These are phyloP conservation scores for Lepidium sativum DNA, from an alignment of 345 rosid species.

Conservation along the genomic window DNA sequence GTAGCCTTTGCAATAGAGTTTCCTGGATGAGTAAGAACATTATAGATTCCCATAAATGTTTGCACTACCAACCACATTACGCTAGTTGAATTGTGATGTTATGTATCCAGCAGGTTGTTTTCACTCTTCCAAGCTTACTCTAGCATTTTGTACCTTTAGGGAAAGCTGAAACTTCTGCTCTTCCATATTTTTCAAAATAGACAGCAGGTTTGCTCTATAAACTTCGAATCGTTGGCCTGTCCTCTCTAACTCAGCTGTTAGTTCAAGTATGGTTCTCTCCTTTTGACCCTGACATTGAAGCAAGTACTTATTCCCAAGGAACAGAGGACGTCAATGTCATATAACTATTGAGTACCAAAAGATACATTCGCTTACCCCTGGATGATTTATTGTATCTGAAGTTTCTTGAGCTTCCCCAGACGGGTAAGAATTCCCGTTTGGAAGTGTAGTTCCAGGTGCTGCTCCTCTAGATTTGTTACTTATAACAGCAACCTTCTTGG, in stretches of 20 bases:
- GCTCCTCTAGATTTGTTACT: conserved; percentile 39
- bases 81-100: conserved; percentile 5
- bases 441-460: conserved; percentile 16
- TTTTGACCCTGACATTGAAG: conserved; percentile 49
- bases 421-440: conserved; percentile 39
- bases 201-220: conserved; percentile 54
- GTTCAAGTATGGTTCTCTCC: conserved; percentile 53
- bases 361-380: conserved; percentile 38
- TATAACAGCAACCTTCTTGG: conserved; percentile 47
- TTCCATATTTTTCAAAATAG: conserved; percentile 79
- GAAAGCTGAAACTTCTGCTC: conserved; percentile 75
- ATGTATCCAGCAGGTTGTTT: conserved; percentile 35
- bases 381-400: conserved; percentile 28
- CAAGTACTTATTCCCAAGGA: not conserved
- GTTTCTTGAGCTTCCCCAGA: conserved; percentile 33
- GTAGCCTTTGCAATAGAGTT: conserved; percentile 16
- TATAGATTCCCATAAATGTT: not conserved
- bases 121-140: conserved; percentile 72
- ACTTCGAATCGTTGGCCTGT: conserved; percentile 61
- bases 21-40: not conserved
- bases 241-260: conserved; percentile 56
- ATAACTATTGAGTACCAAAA: not conserved
- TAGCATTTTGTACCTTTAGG: conserved; percentile 76
- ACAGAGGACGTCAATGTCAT: not conserved
- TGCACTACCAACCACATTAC: not conserved